Evolutionary conservation across 176 grass and related monocot genomes (phyloP).

Genomic region (Pontederia paniculata): DNA sequence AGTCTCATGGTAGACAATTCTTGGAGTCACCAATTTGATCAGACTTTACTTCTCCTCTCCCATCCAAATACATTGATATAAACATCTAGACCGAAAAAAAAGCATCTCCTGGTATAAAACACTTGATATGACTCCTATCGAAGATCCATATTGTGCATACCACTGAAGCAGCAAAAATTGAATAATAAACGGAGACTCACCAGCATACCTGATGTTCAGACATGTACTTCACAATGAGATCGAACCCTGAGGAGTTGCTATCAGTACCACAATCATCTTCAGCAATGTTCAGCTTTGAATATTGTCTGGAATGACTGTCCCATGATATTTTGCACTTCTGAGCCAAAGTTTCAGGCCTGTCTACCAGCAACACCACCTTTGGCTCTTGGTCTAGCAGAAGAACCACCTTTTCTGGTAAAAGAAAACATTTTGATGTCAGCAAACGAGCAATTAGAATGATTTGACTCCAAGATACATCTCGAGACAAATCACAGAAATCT

Average conservation of each 20-base stretch:
- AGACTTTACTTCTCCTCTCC: no score
- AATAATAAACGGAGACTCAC: constrained; percentile 55
- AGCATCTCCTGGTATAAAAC: no score
- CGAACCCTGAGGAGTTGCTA: neutral
- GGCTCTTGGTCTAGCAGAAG: neutral
- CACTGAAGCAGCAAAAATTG: constrained; percentile 1
- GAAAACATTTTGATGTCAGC: neutral
- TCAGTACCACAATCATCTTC: neutral
- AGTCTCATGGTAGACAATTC: neutral
- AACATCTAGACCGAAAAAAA: no score
- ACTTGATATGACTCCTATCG: neutral
- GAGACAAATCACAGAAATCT: no score
- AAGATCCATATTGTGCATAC: neutral
- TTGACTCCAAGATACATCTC: no score
- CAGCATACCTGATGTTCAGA: constrained; percentile 95
- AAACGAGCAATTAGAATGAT: neutral
- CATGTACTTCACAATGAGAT: constrained; percentile 29
- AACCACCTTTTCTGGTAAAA: constrained; percentile 3
- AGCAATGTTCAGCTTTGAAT: constrained; percentile 9
- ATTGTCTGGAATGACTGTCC: constrained; percentile 6
- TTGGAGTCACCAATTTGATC: no score
- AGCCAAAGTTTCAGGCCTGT: neutral
- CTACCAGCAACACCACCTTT: constrained; percentile 13
- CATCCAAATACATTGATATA: no score
- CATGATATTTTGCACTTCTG: constrained; percentile 13